Conservation (phyloP, 1,139 yeast species). For the Saccharomyces hybrid region DNA sequence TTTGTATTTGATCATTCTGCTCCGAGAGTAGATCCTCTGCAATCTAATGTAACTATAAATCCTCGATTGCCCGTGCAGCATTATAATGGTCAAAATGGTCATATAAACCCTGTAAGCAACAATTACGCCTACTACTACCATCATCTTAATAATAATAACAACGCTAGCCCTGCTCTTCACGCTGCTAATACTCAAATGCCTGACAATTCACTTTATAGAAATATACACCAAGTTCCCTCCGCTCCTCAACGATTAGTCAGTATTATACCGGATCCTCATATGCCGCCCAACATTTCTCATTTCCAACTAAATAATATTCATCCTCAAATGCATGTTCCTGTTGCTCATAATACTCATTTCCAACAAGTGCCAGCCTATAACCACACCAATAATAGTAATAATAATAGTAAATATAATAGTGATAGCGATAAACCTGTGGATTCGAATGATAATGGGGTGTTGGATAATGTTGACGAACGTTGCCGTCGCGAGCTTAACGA, state of each 20-base stretch:
- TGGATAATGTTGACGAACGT: not conserved
- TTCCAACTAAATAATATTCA: not conserved
- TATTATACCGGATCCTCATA: not conserved
- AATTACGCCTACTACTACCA: not conserved
- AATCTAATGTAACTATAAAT: not conserved
- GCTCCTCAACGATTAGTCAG: not conserved
- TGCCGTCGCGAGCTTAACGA: not conserved
- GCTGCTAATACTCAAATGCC: not conserved
- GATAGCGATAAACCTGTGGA: not conserved
- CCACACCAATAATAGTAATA: not conserved
- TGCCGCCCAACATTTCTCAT: not conserved
- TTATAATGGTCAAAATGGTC: not conserved
- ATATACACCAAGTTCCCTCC: not conserved
- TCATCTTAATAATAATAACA: not conserved
- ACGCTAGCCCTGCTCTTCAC: not conserved
- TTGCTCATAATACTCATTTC: not conserved
- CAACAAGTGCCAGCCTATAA: not conserved
- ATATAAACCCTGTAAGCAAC: not conserved
- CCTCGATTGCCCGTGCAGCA: not conserved
- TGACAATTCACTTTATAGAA: not conserved
- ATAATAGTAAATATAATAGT: not conserved
- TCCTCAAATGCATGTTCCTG: not conserved
- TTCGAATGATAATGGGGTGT: not conserved
- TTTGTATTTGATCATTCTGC: not conserved
- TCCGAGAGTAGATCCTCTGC: conserved; percentile 1